These are phyloP conservation scores for Diplogelasinospora grovesii DNA, from an alignment of 495 filamentous ascomycete species.

Conservation along the genomic window DNA sequence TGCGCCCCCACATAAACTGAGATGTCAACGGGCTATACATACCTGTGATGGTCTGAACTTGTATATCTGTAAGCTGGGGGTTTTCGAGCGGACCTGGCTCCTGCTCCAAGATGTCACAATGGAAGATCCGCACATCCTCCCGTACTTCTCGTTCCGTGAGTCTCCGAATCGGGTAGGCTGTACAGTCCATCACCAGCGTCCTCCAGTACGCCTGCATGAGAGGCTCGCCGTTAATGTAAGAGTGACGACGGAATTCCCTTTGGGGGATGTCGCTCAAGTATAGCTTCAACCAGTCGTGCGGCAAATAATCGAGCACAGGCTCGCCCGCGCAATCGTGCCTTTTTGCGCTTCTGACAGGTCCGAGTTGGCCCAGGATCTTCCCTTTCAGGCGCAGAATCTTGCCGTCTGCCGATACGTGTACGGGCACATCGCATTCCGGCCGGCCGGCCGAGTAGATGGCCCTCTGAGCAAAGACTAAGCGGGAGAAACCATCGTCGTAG, in stretches of 20 bases:
- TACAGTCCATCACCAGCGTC: slow-evolving; percentile 14
- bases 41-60: too few relatives aligned
- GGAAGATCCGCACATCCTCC: slow-evolving; percentile 2
- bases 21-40: too few relatives aligned
- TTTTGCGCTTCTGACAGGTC: too few relatives aligned
- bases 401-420: not conserved
- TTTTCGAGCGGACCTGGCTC: too few relatives aligned
- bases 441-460: slow-evolving; percentile 1
- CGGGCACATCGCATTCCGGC: not conserved
- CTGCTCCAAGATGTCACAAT: too few relatives aligned
- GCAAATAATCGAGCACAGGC: too few relatives aligned
- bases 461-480: slow-evolving; percentile 1
- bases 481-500: not conserved
- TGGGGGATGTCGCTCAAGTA: not conserved
- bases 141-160: slow-evolving; percentile 1
- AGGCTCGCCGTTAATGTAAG: slow-evolving; percentile 3
- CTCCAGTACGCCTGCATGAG: slow-evolving; percentile 8
- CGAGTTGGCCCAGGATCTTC: not conserved
- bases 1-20: slow-evolving; percentile 1
- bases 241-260: not conserved
- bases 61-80: not conserved
- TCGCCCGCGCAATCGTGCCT: too few relatives aligned
- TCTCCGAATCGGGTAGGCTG: slow-evolving; percentile 10
- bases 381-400: not conserved
- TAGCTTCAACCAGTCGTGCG: not conserved